Evolutionary conservation across 2,329 filamentous ascomycete species (phyloP).

Genomic region (Stachybotrys echinatus): DNA sequence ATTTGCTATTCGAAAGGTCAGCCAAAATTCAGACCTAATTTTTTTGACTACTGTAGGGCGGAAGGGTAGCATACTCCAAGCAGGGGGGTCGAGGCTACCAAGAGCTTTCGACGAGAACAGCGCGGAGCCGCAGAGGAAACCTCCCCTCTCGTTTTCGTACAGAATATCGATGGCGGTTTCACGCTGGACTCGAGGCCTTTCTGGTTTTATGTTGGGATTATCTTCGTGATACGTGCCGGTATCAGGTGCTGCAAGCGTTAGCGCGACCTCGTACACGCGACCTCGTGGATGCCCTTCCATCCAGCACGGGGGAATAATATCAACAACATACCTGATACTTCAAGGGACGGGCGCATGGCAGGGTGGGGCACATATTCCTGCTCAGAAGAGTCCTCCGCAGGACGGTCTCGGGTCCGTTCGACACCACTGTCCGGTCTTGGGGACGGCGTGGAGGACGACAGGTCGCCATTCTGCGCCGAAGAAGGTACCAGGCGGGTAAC

Average conservation of each 20-base stretch:
- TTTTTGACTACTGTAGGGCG: no score
- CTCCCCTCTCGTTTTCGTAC: slow-evolving; percentile 92
- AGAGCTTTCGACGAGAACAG: slow-evolving; percentile 86
- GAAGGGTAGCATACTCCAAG: slow-evolving; percentile 60
- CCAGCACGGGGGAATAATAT: no score
- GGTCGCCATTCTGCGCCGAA: slow-evolving; percentile 8
- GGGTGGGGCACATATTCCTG: not conserved
- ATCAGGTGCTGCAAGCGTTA: slow-evolving; percentile 21
- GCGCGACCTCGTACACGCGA: slow-evolving; percentile 9
- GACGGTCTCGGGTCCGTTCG: not conserved
- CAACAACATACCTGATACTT: not conserved
- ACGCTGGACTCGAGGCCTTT: slow-evolving; percentile 28
- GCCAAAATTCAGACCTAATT: not conserved
- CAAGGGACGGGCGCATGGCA: not conserved
- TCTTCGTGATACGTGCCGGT: slow-evolving; percentile 15
- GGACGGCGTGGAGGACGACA: not conserved
- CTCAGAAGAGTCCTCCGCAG: not conserved
- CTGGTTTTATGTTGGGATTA: slow-evolving; percentile 28
- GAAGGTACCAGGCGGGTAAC: slow-evolving; percentile 15
- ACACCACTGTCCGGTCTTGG: not conserved
- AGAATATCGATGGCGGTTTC: slow-evolving; percentile 73
- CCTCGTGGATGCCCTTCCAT: slow-evolving; percentile 9
- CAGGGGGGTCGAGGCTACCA: slow-evolving; percentile 75
- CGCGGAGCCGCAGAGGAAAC: slow-evolving; percentile 81
- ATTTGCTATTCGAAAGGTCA: slow-evolving; percentile 45